Conservation (phyloP, 2,329 filamentous ascomycete species). For the Monosporascus sp. region DNA sequence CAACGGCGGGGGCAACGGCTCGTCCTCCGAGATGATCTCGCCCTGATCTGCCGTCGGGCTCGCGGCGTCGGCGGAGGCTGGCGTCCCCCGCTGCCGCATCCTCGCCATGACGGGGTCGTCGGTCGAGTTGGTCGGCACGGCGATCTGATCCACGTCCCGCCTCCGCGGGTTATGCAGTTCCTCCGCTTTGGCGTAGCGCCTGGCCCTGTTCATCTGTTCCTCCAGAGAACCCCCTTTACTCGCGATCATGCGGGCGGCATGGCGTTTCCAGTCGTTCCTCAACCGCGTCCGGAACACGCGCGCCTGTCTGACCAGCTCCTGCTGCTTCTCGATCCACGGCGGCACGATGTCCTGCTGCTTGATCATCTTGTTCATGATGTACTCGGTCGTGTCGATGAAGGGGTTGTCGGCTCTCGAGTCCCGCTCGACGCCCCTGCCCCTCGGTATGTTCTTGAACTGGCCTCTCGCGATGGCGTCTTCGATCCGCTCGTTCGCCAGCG, state of each 20-base stretch:
- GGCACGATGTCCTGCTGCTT: slow-evolving; percentile 92
- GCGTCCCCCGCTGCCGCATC: slow-evolving; percentile 30
- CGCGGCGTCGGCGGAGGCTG: slow-evolving; percentile 4
- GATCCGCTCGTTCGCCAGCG: slow-evolving; percentile 82
- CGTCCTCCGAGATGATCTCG: slow-evolving; percentile 10
- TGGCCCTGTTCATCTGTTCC: slow-evolving; percentile 66
- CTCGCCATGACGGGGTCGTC: slow-evolving; percentile 45
- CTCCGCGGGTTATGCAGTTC: slow-evolving; percentile 54
- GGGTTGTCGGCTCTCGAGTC: slow-evolving; percentile 80
- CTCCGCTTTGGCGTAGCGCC: slow-evolving; percentile 73
- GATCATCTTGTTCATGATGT: slow-evolving; percentile 98
- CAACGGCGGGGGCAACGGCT: too few species aligned
- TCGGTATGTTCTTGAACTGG: slow-evolving; percentile 77
- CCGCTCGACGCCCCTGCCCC: slow-evolving; percentile 74
- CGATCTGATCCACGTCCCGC: slow-evolving; percentile 40
- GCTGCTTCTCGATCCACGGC: slow-evolving; percentile 98
- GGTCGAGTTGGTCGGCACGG: slow-evolving; percentile 41
- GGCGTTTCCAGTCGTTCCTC: slow-evolving; percentile 76
- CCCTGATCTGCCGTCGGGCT: slow-evolving; percentile 1
- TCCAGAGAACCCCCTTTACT: slow-evolving; percentile 70
- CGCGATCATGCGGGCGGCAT: slow-evolving; percentile 73
- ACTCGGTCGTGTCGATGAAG: slow-evolving; percentile 93
- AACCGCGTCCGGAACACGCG: slow-evolving; percentile 68
- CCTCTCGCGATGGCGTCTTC: slow-evolving; percentile 90
- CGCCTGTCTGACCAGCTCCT: slow-evolving; percentile 70